phyloP scores from a whole-genome alignment of 805 yeast species.

The Kluyveromyces aestuarii region DNA sequence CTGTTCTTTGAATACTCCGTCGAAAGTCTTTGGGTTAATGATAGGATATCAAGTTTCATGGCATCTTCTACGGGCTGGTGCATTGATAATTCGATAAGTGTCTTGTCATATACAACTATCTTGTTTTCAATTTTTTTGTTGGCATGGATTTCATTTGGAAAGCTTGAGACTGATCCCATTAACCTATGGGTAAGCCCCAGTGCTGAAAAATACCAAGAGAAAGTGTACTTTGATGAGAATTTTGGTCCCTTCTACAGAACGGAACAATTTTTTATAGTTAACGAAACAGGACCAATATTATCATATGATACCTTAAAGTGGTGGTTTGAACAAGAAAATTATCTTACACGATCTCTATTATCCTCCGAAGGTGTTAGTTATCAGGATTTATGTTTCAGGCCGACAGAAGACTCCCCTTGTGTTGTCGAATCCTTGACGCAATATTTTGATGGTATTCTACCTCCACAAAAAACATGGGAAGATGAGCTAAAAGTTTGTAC shows the following conservation, averaged over 20 bases:
- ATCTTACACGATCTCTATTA: slow-evolving; percentile 31
- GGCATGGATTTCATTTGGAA: slow-evolving; percentile 41
- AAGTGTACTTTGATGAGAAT: slow-evolving; percentile 59
- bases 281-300: slow-evolving; percentile 60
- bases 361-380: slow-evolving; percentile 31
- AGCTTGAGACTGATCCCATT: slow-evolving; percentile 71
- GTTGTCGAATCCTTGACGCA: slow-evolving; percentile 84
- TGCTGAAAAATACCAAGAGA: slow-evolving; percentile 61
- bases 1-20: slow-evolving; percentile 16
- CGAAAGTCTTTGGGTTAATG: slow-evolving; percentile 9
- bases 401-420: slow-evolving; percentile 65
- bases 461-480: slow-evolving; percentile 42
- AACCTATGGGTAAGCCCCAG: slow-evolving; percentile 82
- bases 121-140: slow-evolving; percentile 39
- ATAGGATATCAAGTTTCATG: slow-evolving; percentile 28
- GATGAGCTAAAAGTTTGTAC: slow-evolving; percentile 50
- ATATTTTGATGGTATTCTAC: slow-evolving; percentile 65
- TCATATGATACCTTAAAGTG: slow-evolving; percentile 64
- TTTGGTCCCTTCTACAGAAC: slow-evolving; percentile 91
- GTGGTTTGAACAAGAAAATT: slow-evolving; percentile 80
- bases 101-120: slow-evolving; percentile 36
- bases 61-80: slow-evolving; percentile 48
- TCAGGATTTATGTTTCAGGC: slow-evolving; percentile 74
- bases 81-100: slow-evolving; percentile 48
- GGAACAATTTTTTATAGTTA: slow-evolving; percentile 71